phyloP scores from a whole-genome alignment of 371 early-diverging fungal species.

The Zancudomyces culisetae region DNA sequence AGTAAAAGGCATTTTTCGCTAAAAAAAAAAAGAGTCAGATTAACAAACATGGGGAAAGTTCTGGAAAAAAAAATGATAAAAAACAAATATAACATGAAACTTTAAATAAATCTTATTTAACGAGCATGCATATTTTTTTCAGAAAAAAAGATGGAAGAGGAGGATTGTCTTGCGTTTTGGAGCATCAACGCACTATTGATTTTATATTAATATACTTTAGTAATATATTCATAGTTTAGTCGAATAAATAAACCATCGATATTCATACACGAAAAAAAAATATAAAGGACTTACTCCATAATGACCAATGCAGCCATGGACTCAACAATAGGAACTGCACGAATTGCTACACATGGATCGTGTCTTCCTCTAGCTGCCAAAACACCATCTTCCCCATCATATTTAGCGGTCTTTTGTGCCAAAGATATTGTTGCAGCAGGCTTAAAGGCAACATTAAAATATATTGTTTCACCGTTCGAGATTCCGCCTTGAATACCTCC shows the following conservation, averaged over 20 bases:
- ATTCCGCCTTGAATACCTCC: conserved; percentile 97
- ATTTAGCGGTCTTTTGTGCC: conserved; percentile 70
- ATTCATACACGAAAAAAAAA: conserved; percentile 10
- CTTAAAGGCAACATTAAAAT: conserved; percentile 94
- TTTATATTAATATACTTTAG: too few relatives aligned
- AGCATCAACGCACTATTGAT: conserved; percentile 10
- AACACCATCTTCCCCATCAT: conserved; percentile 58
- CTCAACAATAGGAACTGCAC: conserved; percentile 95
- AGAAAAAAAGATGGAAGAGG: too few relatives aligned
- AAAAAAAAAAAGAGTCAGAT: too few relatives aligned
- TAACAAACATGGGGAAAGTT: too few relatives aligned
- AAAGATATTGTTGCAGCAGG: conserved; percentile 88
- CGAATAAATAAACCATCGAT: neutral
- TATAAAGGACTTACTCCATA: conserved; percentile 59
- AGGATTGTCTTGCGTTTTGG: conserved; percentile 18
- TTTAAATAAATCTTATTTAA: too few relatives aligned
- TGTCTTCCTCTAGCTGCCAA: conserved; percentile 89
- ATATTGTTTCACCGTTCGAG: conserved; percentile 83
- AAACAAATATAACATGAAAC: too few relatives aligned
- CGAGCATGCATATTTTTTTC: too few relatives aligned
- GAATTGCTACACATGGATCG: conserved; percentile 90
- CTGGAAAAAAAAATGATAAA: too few relatives aligned
- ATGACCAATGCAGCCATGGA: conserved; percentile 85
- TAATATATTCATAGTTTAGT: too few relatives aligned
- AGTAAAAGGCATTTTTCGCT: too few relatives aligned